phyloP scores from a whole-genome alignment of 2,329 filamentous ascomycete genomes.

The Colletotrichum phormii region DNA sequence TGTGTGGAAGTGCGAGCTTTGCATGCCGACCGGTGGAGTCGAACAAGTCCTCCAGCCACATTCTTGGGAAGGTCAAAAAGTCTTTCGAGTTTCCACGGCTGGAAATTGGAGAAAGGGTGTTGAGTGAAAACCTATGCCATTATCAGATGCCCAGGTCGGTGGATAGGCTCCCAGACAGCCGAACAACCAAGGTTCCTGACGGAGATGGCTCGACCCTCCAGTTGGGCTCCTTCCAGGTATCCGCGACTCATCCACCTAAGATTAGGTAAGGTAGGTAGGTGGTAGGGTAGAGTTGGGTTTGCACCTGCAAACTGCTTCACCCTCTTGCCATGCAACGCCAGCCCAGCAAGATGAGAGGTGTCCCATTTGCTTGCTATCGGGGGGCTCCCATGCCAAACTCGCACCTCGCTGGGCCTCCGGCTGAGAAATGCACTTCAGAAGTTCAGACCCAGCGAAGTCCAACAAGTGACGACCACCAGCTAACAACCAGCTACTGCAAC shows the following conservation, averaged over 20 bases:
- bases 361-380: not conserved
- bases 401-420: not conserved
- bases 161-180: not conserved
- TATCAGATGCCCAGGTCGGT: not conserved
- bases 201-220: not conserved
- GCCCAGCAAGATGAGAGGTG: constrained; percentile 6
- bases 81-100: not conserved
- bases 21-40: not conserved
- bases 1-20: constrained; percentile 7
- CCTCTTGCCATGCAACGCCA: constrained; percentile 11
- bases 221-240: not conserved
- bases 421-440: not conserved
- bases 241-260: not conserved
- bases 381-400: not conserved
- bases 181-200: not conserved
- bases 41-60: not conserved
- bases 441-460: not conserved
- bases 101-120: not conserved
- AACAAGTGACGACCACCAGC: not conserved
- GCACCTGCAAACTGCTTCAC: constrained; percentile 7
- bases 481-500: not conserved
- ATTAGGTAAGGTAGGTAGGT: not conserved
- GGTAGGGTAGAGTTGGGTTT: constrained; percentile 17
- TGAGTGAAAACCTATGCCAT: not conserved
- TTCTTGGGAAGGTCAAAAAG: not conserved